Evolutionary conservation across 2,329 filamentous ascomycete genomes (phyloP).

Genomic region (Claviceps monticola): DNA sequence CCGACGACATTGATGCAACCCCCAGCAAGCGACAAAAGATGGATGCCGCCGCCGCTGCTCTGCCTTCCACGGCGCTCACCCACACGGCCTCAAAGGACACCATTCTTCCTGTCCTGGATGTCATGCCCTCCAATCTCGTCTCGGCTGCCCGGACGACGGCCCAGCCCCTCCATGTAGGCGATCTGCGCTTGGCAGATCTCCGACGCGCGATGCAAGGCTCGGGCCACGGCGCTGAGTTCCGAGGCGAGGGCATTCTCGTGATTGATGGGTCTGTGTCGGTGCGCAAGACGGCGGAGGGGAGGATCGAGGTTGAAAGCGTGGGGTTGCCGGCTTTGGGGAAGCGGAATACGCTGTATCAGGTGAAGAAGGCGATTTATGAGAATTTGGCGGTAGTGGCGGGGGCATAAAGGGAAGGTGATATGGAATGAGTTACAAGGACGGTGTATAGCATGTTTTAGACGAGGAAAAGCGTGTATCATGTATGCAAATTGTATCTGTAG

Average conservation of each 20-base stretch:
- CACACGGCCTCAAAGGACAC: slow-evolving; percentile 7
- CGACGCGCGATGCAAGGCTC: slow-evolving; percentile 68
- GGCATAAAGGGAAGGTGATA: slow-evolving; percentile 23
- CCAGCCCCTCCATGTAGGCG: slow-evolving; percentile 86
- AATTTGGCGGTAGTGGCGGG: slow-evolving; percentile 83
- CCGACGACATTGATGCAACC: slow-evolving; percentile 31
- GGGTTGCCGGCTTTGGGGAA: slow-evolving; percentile 29
- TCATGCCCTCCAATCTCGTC: slow-evolving; percentile 44
- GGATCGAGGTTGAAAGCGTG: slow-evolving; percentile 74
- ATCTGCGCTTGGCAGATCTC: slow-evolving; percentile 77
- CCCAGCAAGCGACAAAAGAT: slow-evolving; percentile 37
- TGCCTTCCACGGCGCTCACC: slow-evolving; percentile 7
- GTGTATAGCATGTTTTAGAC: no score
- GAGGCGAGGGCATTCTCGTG: slow-evolving; percentile 81
- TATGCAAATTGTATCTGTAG: no score
- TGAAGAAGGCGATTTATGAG: slow-evolving; percentile 85
- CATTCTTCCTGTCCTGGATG: slow-evolving; percentile 35
- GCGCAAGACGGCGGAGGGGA: slow-evolving; percentile 73
- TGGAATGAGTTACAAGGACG: no score
- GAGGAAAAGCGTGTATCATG: no score
- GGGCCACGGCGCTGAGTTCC: slow-evolving; percentile 81
- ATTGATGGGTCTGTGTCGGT: slow-evolving; percentile 83
- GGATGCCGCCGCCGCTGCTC: slow-evolving; percentile 16
- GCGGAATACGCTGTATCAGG: slow-evolving; percentile 65
- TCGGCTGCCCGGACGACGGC: slow-evolving; percentile 64